Conservation (phyloP, 2,329 filamentous ascomycete genomes). For the Zasmidium citrigriseum region DNA sequence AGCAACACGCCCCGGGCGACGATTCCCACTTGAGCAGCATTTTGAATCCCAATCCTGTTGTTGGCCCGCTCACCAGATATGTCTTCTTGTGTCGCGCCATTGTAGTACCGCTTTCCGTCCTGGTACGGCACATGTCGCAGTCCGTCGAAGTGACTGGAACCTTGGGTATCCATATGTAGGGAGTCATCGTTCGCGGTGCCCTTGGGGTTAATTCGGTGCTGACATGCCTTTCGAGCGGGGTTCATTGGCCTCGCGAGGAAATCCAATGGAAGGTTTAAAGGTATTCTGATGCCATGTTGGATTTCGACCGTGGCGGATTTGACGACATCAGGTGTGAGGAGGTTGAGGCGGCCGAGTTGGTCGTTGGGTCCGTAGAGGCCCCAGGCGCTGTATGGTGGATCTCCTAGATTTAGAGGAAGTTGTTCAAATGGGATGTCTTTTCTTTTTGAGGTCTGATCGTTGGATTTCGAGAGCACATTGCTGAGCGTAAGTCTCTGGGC, state of each 20-base stretch:
- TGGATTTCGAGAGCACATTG: background rate
- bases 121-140: conserved; percentile 54
- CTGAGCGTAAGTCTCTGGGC: background rate
- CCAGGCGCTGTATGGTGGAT: conserved; percentile 46
- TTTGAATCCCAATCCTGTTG: conserved; percentile 46
- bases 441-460: background rate
- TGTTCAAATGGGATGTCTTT: background rate
- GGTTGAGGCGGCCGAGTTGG: conserved; percentile 61
- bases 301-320: conserved; percentile 52
- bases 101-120: conserved; percentile 40
- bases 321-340: conserved; percentile 58
- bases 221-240: conserved; percentile 49
- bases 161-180: conserved; percentile 42
- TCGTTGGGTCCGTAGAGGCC: conserved; percentile 54
- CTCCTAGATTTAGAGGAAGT: conserved; percentile 47
- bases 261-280: conserved; percentile 57
- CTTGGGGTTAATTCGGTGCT: conserved; percentile 34
- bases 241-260: conserved; percentile 55
- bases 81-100: conserved; percentile 39
- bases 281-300: conserved; percentile 40
- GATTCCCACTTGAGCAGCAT: conserved; percentile 54
- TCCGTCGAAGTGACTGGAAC: conserved; percentile 48
- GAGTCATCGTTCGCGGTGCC: conserved; percentile 60
- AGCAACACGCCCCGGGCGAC: conserved; percentile 57
- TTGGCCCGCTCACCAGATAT: conserved; percentile 34